phyloP scores from a whole-genome alignment of 2,329 filamentous ascomycete genomes.

The Acrocalymma vagum region DNA sequence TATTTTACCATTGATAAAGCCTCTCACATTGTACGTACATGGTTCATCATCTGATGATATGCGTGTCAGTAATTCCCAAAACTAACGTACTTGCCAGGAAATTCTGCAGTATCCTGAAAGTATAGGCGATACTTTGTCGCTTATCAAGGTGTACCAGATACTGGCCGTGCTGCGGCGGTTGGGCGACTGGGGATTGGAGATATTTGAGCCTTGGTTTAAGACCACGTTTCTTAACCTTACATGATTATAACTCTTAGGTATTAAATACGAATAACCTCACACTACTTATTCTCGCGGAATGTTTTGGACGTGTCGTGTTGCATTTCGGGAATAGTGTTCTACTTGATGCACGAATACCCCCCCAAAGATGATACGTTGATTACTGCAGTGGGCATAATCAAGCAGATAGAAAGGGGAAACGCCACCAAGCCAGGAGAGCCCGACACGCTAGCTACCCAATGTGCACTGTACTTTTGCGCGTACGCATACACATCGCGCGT shows the following conservation, averaged over 20 bases:
- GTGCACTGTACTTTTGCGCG: too few relatives aligned
- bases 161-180: slow-evolving; percentile 9
- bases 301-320: too few relatives aligned
- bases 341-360: too few relatives aligned
- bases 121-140: slow-evolving; percentile 9
- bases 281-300: too few relatives aligned
- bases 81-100: slow-evolving; percentile 1
- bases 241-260: not conserved
- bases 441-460: too few relatives aligned
- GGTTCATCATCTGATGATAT: not conserved
- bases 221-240: slow-evolving; percentile 8
- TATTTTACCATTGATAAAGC: slow-evolving; percentile 10
- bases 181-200: slow-evolving; percentile 8
- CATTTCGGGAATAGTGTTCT: too few relatives aligned
- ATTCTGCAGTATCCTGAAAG: slow-evolving; percentile 4
- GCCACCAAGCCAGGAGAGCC: too few relatives aligned
- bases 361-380: too few relatives aligned
- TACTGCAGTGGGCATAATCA: too few relatives aligned
- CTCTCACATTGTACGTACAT: slow-evolving; percentile 10
- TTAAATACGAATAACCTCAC: too few relatives aligned
- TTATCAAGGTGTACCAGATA: slow-evolving; percentile 5
- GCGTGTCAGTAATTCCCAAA: not conserved
- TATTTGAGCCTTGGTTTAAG: slow-evolving; percentile 9
- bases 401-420: too few relatives aligned
- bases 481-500: too few relatives aligned